Percentiles rank a stretch among this genome's conserved stretches.
Conservation (phyloP, 1,284 basidiomycete genomes). For the Irpex sp. region DNA sequence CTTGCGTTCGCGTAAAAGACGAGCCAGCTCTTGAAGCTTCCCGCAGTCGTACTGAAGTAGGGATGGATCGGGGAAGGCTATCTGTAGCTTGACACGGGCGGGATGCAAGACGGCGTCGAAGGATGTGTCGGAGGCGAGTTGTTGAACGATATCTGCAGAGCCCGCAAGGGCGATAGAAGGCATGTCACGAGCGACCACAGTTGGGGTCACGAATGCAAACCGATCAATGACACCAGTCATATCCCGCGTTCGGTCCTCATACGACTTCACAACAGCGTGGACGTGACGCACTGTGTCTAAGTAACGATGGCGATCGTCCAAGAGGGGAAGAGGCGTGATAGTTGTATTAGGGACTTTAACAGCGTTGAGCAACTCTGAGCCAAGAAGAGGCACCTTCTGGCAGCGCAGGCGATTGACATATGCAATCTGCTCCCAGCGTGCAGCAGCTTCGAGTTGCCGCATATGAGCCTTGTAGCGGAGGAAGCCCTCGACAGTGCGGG, state of each 20-base stretch:
- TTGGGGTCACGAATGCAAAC: slow-evolving; percentile 85
- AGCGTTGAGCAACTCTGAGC: slow-evolving; percentile 58
- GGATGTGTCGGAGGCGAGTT: slow-evolving; percentile 31
- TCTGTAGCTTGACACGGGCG: slow-evolving; percentile 81
- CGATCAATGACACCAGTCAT: slow-evolving; percentile 59
- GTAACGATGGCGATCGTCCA: slow-evolving; percentile 35
- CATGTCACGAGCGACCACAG: slow-evolving; percentile 77
- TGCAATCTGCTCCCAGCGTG: slow-evolving; percentile 67
- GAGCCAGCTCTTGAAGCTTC: slow-evolving; percentile 84
- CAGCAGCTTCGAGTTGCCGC: slow-evolving; percentile 48
- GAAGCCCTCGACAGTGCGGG: slow-evolving; percentile 75
- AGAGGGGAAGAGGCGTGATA: slow-evolving; percentile 55
- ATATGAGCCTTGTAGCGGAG: slow-evolving; percentile 55
- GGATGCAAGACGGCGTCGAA: slow-evolving; percentile 74
- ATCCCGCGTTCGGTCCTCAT: slow-evolving; percentile 53
- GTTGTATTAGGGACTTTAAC: slow-evolving; percentile 39
- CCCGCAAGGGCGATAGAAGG: slow-evolving; percentile 57
- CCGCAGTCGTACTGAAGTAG: slow-evolving; percentile 96
- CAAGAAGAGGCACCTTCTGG: slow-evolving; percentile 49
- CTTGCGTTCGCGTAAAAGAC: slow-evolving; percentile 81
- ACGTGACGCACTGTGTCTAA: slow-evolving; percentile 39
- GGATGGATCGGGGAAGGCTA: slow-evolving; percentile 91
- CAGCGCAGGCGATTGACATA: slow-evolving; percentile 83
- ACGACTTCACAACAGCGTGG: slow-evolving; percentile 63
- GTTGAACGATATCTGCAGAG: slow-evolving; percentile 28